Evolutionary conservation across 805 yeast species (phyloP).

Genomic region (Tetrapisispora namnaoensis): DNA sequence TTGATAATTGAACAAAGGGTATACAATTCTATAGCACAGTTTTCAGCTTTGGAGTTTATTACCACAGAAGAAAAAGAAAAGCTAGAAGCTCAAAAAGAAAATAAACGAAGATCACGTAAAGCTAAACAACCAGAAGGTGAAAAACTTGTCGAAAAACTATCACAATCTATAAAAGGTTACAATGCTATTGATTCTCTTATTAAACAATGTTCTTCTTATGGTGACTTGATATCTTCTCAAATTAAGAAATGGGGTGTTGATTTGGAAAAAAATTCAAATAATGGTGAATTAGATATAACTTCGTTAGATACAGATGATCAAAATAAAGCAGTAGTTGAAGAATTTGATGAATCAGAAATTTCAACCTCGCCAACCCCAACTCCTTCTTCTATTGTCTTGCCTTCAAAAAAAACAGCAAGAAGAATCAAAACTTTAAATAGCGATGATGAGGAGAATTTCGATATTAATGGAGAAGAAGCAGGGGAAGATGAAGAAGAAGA

Average conservation of each 20-base stretch:
- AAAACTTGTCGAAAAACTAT: constrained; percentile 60
- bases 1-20: constrained; percentile 62
- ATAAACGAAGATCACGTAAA: constrained; percentile 28
- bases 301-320: constrained; percentile 26
- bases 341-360: constrained; percentile 23
- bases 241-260: constrained; percentile 86
- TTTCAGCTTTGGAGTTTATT: constrained; percentile 48
- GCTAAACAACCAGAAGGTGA: constrained; percentile 55
- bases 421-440: neutral
- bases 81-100: constrained; percentile 3
- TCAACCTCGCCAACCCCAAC: constrained; percentile 9
- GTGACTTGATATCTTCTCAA: constrained; percentile 57
- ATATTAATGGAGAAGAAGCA: constrained; percentile 23
- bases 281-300: constrained; percentile 20
- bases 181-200: constrained; percentile 92
- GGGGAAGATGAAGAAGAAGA: constrained; percentile 15
- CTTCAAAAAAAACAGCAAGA: constrained; percentile 1
- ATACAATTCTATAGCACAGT: constrained; percentile 45
- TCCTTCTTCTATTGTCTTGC: neutral
- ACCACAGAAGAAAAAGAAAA: constrained; percentile 25
- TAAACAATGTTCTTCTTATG: constrained; percentile 69
- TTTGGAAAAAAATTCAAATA: constrained; percentile 48
- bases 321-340: constrained; percentile 23
- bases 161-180: constrained; percentile 70
- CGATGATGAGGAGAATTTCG: constrained; percentile 18